These are phyloP conservation scores for Agroathelia rolfsii DNA, from an alignment of 1,284 basidiomycete species.

Conservation along the genomic window DNA sequence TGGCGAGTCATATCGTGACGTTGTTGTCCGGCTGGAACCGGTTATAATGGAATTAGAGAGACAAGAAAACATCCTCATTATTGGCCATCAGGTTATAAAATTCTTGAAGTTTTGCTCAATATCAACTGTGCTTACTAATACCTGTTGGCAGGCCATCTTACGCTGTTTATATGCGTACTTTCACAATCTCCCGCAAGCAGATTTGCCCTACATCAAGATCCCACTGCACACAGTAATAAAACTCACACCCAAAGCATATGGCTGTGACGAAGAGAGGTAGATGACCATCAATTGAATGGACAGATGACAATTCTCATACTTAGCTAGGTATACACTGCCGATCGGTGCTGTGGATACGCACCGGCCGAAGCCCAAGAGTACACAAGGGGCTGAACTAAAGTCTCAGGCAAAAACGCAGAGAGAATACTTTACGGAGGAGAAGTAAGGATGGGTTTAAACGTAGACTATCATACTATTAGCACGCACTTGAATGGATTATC, in stretches of 20 bases:
- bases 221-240: slow-evolving; percentile 97
- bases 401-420: slow-evolving; percentile 25
- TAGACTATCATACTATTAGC: too few species aligned
- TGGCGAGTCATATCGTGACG: slow-evolving; percentile 93
- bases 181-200: slow-evolving; percentile 84
- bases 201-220: slow-evolving; percentile 96
- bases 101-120: slow-evolving; percentile 11
- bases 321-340: slow-evolving; percentile 75
- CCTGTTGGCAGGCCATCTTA: slow-evolving; percentile 60
- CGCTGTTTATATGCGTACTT: slow-evolving; percentile 95
- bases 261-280: slow-evolving; percentile 93
- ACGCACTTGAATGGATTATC: too few species aligned
- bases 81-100: slow-evolving; percentile 90
- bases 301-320: too few species aligned
- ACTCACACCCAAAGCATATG: slow-evolving; percentile 95
- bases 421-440: slow-evolving; percentile 26
- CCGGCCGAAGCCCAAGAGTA: slow-evolving; percentile 77
- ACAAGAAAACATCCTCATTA: slow-evolving; percentile 94
- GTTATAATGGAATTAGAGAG: slow-evolving; percentile 99
- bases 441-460: too few species aligned
- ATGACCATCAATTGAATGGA: slow-evolving; percentile 10
- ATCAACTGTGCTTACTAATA: slow-evolving; percentile 8
- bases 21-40: slow-evolving; percentile 93
- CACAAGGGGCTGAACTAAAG: too few species aligned
- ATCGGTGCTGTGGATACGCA: slow-evolving; percentile 92